Percentiles rank a stretch among this genome's conserved stretches.
Conservation (phyloP, 164 flowering plant genomes). For the Umbilicus rupestris region DNA sequence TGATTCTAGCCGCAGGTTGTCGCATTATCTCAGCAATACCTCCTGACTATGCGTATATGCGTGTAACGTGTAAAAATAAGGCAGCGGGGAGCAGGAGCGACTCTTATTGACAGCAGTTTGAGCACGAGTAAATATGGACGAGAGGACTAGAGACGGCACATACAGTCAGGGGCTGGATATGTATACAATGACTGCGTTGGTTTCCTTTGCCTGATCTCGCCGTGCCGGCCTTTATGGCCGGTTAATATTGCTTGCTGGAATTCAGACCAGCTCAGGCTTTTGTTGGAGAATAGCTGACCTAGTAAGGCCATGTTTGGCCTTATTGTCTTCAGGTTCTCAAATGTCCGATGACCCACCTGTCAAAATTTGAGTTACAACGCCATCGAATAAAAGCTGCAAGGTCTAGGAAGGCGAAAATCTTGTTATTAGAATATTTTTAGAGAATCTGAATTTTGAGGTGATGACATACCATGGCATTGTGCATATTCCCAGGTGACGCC, state of each 20-base stretch:
- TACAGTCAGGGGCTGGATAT: constrained; percentile 93
- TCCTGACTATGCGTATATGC: background rate
- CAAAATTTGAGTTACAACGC: background rate
- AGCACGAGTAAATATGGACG: background rate
- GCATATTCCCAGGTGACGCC: constrained; percentile 98
- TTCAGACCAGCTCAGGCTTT: constrained; percentile 73
- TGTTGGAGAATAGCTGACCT: constrained; percentile 75
- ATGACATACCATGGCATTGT: constrained; percentile 80
- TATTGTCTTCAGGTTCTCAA: constrained; percentile 65
- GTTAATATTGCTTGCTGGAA: constrained; percentile 55
- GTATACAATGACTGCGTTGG: constrained; percentile 80
- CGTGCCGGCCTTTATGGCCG: constrained; percentile 81
- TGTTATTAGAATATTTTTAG: too few species aligned
- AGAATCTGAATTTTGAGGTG: background rate
- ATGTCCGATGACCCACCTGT: constrained; percentile 85
- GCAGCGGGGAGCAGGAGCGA: background rate
- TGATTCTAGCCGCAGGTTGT: background rate
- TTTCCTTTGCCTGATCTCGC: constrained; percentile 62
- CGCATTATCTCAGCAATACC: background rate
- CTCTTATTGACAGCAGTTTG: background rate
- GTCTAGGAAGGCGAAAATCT: too few species aligned
- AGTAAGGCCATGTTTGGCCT: constrained; percentile 80
- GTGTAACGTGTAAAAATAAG: constrained; percentile 2
- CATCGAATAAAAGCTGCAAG: background rate
- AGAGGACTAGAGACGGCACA: constrained; percentile 45